These are phyloP conservation scores for Aspergillus bombycis DNA, from an alignment of 2,329 filamentous ascomycete species.

Conservation along the genomic window DNA sequence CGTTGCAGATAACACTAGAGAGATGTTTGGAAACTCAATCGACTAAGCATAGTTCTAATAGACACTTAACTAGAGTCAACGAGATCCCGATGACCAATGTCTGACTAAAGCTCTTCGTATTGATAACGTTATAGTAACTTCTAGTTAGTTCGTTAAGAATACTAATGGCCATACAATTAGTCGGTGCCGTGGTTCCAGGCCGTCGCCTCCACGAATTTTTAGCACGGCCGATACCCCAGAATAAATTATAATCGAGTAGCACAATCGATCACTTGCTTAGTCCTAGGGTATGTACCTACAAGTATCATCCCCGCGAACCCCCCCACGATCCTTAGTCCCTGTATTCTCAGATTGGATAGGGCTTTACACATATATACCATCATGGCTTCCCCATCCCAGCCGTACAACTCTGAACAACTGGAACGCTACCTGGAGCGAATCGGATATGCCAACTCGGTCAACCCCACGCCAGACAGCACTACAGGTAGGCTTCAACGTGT, in stretches of 20 bases:
- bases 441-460: constrained; percentile 23
- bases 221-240: not conserved
- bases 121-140: too few relatives aligned
- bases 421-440: constrained; percentile 41
- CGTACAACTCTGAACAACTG: constrained; percentile 41
- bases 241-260: too few relatives aligned
- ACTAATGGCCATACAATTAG: not conserved
- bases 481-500: constrained; percentile 29
- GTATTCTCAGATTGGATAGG: not conserved
- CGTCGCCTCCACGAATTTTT: not conserved
- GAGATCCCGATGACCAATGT: not conserved
- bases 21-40: not conserved
- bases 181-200: not conserved
- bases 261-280: too few relatives aligned
- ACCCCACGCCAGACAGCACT: constrained; percentile 11
- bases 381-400: constrained; percentile 10
- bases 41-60: not conserved
- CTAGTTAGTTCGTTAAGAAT: not conserved
- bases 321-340: not conserved
- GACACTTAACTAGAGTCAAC: not conserved
- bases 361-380: not conserved
- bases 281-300: not conserved
- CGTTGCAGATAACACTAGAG: too few relatives aligned
- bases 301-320: not conserved
- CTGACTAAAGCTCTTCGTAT: not conserved